Evolutionary conservation across 768 basidiomycete genomes (phyloP).

Genomic region (Mrakia gelida): DNA sequence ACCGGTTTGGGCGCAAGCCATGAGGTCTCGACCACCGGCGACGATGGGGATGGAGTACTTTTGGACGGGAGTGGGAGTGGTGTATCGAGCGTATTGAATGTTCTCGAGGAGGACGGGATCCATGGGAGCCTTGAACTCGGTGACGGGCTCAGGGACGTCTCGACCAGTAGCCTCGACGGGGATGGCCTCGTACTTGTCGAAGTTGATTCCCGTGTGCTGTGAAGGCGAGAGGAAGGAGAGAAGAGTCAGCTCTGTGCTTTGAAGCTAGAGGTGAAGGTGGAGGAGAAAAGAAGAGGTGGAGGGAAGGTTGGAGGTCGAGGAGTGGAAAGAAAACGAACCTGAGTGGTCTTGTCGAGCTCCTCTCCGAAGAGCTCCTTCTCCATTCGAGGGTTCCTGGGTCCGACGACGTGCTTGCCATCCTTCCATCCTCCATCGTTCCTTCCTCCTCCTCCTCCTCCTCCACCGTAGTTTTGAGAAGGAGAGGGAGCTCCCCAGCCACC

Average conservation of each 20-base stretch:
- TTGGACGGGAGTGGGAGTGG: slow-evolving; percentile 95
- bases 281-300: not conserved
- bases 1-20: slow-evolving; percentile 71
- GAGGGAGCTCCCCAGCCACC: slow-evolving; percentile 32
- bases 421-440: slow-evolving; percentile 63
- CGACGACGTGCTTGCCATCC: slow-evolving; percentile 82
- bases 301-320: not conserved
- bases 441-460: slow-evolving; percentile 34
- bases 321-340: slow-evolving; percentile 35
- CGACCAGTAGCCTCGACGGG: slow-evolving; percentile 97
- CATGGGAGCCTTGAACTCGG: slow-evolving; percentile 77
- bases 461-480: slow-evolving; percentile 38
- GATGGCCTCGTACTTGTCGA: slow-evolving; percentile 99
- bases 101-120: slow-evolving; percentile 93
- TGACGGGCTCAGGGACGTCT: slow-evolving; percentile 92
- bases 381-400: slow-evolving; percentile 73
- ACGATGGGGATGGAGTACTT: slow-evolving; percentile 99
- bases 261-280: not conserved
- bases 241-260: not conserved
- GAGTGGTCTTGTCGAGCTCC: slow-evolving; percentile 55
- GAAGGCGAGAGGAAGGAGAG: slow-evolving; percentile 4
- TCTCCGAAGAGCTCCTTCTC: slow-evolving; percentile 98
- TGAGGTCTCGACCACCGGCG: slow-evolving; percentile 58
- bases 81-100: slow-evolving; percentile 86
- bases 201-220: slow-evolving; percentile 95